A percentile compares a stretch with the other conserved stretches of the same genome.
These are phyloP conservation scores for Baeospora myosura DNA, from an alignment of 1,284 basidiomycete genomes.

Conservation along the genomic window DNA sequence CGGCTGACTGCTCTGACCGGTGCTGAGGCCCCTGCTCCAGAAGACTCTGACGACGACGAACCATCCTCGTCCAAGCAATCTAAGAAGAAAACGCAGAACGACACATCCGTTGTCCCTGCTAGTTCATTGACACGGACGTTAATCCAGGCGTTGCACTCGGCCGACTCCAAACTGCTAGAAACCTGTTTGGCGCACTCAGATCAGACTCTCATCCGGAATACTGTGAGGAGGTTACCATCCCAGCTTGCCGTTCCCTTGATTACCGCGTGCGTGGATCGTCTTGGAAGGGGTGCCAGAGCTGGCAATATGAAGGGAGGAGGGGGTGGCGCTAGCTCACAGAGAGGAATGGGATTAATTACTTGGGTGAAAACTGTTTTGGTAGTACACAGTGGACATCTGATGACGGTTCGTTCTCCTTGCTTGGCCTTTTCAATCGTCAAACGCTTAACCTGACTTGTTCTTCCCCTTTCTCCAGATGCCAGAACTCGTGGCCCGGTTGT, in stretches of 20 bases:
- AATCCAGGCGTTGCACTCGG: constrained; percentile 94
- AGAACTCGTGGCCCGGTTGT: constrained; percentile 76
- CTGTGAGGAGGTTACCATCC: constrained; percentile 83
- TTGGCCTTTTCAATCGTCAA: constrained; percentile 5
- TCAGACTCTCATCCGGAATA: constrained; percentile 75
- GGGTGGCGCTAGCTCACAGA: constrained; percentile 77
- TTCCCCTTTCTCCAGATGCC: constrained; percentile 52
- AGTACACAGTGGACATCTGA: constrained; percentile 87
- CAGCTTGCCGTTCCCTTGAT: constrained; percentile 85
- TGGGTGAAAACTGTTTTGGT: constrained; percentile 89
- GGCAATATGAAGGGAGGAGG: constrained; percentile 75
- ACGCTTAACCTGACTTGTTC: constrained; percentile 17
- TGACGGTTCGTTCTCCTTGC: constrained; percentile 64
- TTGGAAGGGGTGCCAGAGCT: constrained; percentile 72
- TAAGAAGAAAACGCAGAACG: constrained; percentile 28
- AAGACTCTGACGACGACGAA: constrained; percentile 28
- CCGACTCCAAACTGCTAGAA: constrained; percentile 83
- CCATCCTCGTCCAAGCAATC: constrained; percentile 18
- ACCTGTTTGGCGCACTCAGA: constrained; percentile 87
- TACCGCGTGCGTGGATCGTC: constrained; percentile 82
- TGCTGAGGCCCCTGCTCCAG: constrained; percentile 37
- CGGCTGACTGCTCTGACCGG: constrained; percentile 70
- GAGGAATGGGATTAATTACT: constrained; percentile 75
- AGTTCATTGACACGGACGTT: constrained; percentile 90
- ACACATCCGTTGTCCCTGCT: constrained; percentile 58